Conservation (phyloP, 2,329 filamentous ascomycete genomes). For the Colletotrichum eremochloae region DNA sequence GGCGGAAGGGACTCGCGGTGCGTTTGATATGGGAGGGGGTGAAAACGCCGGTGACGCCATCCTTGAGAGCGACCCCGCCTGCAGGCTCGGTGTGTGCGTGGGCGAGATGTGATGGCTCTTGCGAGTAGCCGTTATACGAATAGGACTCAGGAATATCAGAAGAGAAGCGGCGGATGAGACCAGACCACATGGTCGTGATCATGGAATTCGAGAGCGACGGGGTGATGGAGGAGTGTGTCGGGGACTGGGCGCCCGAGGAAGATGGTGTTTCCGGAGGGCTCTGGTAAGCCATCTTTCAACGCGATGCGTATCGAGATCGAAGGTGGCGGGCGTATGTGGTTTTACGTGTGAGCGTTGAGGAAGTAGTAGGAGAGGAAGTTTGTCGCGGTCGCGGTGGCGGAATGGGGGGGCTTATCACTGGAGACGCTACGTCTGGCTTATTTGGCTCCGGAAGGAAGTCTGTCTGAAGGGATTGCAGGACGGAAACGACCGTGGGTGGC, state of each 20-base stretch:
- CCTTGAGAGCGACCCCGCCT: slow-evolving; percentile 47
- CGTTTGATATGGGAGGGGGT: slow-evolving; percentile 67
- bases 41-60: slow-evolving; percentile 71
- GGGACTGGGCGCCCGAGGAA: slow-evolving; percentile 47
- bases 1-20: slow-evolving; percentile 83
- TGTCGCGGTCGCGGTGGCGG: slow-evolving; percentile 3
- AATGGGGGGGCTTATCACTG: slow-evolving; percentile 9
- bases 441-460: neutral
- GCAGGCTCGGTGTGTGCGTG: slow-evolving; percentile 45
- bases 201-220: slow-evolving; percentile 49
- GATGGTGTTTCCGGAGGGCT: slow-evolving; percentile 43
- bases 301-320: slow-evolving; percentile 3
- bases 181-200: slow-evolving; percentile 64
- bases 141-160: slow-evolving; percentile 56
- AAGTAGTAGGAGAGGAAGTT: slow-evolving; percentile 8
- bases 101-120: slow-evolving; percentile 44
- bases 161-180: slow-evolving; percentile 77
- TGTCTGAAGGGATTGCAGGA: slow-evolving; percentile 2
- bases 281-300: slow-evolving; percentile 36
- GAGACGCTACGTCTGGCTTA: slow-evolving; percentile 12
- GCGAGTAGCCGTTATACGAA: slow-evolving; percentile 43
- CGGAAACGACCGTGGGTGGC: slow-evolving; percentile 24
- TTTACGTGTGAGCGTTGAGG: slow-evolving; percentile 6
- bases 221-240: slow-evolving; percentile 45
- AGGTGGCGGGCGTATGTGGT: neutral